Conservation (phyloP, 192 early-diverging fungal genomes). For the Backusella macrospora region DNA sequence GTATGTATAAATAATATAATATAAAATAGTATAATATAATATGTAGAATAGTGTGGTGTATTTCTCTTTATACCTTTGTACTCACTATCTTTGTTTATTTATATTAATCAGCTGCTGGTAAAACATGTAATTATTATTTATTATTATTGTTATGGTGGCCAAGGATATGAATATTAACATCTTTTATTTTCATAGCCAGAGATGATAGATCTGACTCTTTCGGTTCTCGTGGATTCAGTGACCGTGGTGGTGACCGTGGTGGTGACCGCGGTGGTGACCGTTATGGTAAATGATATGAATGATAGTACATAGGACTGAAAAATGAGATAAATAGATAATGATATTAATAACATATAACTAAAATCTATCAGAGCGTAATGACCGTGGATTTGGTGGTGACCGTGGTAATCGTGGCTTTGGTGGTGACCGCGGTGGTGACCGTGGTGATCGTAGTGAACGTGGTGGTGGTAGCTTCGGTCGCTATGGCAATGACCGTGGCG, state of each 20-base stretch:
- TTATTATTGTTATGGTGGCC: background rate
- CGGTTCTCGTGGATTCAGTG: conserved; percentile 16
- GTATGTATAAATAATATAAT: conserved; percentile 49
- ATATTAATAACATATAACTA: background rate
- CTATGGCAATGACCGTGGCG: conserved; percentile 34
- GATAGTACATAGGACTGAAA: background rate
- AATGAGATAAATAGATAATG: background rate
- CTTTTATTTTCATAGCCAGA: conserved; percentile 2
- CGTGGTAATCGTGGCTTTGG: conserved; percentile 46
- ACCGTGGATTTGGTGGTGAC: conserved; percentile 29
- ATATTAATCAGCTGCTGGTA: conserved; percentile 28
- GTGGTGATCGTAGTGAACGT: conserved; percentile 15
- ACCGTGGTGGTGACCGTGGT: conserved; percentile 9
- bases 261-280: conserved; percentile 5
- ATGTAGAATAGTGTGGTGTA: background rate
- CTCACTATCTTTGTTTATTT: background rate
- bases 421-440: background rate
- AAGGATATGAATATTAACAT: background rate
- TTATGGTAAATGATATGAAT: conserved; percentile 16
- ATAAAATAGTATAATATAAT: background rate
- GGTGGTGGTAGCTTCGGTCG: conserved; percentile 26
- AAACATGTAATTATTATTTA: conserved; percentile 1
- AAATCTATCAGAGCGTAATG: background rate
- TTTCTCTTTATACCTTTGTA: background rate
- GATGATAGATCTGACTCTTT: conserved; percentile 10